These are phyloP conservation scores for Tetrapisispora nanseiensis DNA, from an alignment of 805 yeast species.

Conservation along the genomic window DNA sequence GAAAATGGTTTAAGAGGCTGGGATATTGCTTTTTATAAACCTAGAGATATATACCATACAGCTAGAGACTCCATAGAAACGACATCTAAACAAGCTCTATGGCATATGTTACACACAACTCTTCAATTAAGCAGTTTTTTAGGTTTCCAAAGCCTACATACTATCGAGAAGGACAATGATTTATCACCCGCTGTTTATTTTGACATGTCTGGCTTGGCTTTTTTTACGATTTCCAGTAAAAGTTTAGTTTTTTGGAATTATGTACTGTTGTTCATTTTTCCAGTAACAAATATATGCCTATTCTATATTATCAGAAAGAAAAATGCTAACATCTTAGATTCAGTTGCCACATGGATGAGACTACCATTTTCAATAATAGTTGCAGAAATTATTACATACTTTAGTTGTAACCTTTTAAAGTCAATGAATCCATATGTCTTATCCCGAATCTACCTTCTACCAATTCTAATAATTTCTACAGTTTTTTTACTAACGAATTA, in stretches of 20 bases:
- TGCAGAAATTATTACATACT: conserved; percentile 33
- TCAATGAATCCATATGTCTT: conserved; percentile 39
- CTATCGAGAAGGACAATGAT: conserved; percentile 23
- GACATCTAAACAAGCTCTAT: conserved; percentile 56
- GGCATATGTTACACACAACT: conserved; percentile 76
- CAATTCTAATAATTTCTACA: conserved; percentile 40
- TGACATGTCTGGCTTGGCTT: conserved; percentile 51
- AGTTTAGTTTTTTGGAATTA: conserved; percentile 44
- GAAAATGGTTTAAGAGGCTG: conserved; percentile 68
- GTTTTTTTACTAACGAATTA: conserved; percentile 47
- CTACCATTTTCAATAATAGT: conserved; percentile 48
- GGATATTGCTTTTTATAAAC: conserved; percentile 83
- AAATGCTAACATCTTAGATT: background rate
- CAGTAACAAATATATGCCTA: conserved; percentile 31
- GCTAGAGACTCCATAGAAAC: conserved; percentile 56
- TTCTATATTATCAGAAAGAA: background rate
- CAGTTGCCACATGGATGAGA: conserved; percentile 34
- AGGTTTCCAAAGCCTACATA: conserved; percentile 24
- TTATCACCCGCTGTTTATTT: conserved; percentile 47
- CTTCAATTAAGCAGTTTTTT: conserved; percentile 47
- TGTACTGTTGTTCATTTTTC: conserved; percentile 42
- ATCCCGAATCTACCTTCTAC: conserved; percentile 41
- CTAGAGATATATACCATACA: conserved; percentile 80
- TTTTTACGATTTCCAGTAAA: conserved; percentile 44
- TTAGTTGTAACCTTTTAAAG: conserved; percentile 34